Conservation (phyloP, 2,329 filamentous ascomycete species). For the Sclerotiophoma versabilis region DNA sequence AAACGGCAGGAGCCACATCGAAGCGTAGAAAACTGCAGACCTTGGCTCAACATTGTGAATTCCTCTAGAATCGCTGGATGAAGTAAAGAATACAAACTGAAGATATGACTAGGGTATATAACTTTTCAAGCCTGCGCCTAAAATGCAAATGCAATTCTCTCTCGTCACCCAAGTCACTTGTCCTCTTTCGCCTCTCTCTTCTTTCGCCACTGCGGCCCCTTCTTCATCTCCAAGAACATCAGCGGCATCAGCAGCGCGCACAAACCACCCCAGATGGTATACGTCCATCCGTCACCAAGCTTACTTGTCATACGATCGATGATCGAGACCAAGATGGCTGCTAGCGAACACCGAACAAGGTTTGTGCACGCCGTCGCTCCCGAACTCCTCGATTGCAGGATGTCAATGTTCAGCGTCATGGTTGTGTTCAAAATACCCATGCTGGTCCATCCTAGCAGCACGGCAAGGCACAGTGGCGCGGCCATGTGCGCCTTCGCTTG, state of each 20-base stretch:
- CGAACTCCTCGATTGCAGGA: constrained; percentile 34
- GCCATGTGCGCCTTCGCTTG: constrained; percentile 32
- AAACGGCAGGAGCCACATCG: no score
- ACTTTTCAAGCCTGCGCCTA: constrained; percentile 1
- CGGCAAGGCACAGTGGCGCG: constrained; percentile 29
- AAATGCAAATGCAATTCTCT: background rate
- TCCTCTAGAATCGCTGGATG: background rate
- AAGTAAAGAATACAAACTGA: background rate
- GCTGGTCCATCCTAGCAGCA: constrained; percentile 36
- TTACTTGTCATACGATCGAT: constrained; percentile 33
- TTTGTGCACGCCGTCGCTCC: constrained; percentile 40
- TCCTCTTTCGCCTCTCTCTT: constrained; percentile 29
- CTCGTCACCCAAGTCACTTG: background rate
- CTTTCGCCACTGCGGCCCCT: constrained; percentile 33
- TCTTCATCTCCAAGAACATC: constrained; percentile 38
- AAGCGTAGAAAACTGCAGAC: background rate
- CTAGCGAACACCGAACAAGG: constrained; percentile 35
- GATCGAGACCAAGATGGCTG: constrained; percentile 32
- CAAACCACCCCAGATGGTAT: constrained; percentile 34
- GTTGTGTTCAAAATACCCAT: constrained; percentile 41
- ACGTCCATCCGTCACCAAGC: constrained; percentile 38
- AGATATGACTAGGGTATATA: constrained; percentile 17
- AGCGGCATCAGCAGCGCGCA: constrained; percentile 35
- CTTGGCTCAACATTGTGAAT: background rate
- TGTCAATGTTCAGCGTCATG: constrained; percentile 41